Base-by-base conservation (phyloP, 2,329 filamentous ascomycete species). In the Trichophyton rubrum region DNA sequence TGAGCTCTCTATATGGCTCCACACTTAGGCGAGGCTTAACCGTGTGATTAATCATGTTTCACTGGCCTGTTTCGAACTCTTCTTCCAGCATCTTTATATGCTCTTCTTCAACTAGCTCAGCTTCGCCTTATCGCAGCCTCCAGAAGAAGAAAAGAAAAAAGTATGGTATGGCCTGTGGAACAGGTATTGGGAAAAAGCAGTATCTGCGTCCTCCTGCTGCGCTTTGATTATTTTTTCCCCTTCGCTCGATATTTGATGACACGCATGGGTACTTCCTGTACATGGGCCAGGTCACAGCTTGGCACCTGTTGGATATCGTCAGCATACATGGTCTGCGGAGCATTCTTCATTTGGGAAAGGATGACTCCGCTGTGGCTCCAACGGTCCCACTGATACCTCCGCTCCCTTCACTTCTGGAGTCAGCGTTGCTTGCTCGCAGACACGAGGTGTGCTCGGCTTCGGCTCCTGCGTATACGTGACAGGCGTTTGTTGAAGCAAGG, bases 301-400 rank as follows among this genome's bases (percentile, higher is more conserved):
- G 55, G 55, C 55, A 57, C 35, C 55, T 41, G n/a, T 57, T 57
- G 33, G 45, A 40, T 57, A 43, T 57, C 55, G 55, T 57, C 55
- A 57, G 40, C 38, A 24, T 57, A 57, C 55, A 57, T 57, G 55
- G 55, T 57, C 55, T 57, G 55, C 55, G 55, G 55, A 57, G 55
- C 40, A 41, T 57, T 57, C 55, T 57, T 57, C 20, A 43, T 41
- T 57, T 57, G 55, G 55, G 55, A 57, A 57, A 43, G 55, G 40
- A 57, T 40, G 40, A 20, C 35, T 41, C 55, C 55, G 40, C 55
- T 43, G 55, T 57, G 55, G 55, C 55, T 57, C 55, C 40, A 57
- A 57, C 55, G 55, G 55, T 43, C 15, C 55, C 55, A 57, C 55
- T 43, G 11, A 57, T 57, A 40, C 40, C 27, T 57, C 40, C 55